Base-by-base conservation (phyloP, 2,329 filamentous ascomycete genomes). In the Xylariales sp. region DNA sequence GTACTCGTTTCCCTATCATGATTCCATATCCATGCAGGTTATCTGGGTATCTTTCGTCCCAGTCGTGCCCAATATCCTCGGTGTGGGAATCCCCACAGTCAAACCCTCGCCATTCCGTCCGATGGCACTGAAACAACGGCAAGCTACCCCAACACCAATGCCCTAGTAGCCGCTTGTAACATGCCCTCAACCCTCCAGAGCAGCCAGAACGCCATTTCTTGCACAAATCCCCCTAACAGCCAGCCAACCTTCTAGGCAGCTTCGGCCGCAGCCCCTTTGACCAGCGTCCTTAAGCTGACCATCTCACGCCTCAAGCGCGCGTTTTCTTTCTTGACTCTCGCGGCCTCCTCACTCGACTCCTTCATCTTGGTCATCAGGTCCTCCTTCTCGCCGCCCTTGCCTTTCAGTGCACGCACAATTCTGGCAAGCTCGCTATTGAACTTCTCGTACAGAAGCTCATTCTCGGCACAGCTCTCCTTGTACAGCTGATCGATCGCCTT, bases 371-470 rank as follows among this genome's bases (percentile, higher is more conserved):
- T 67, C 56, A 89, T 74, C 45, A 95, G 64, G 53, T 91, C 87
- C 53, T 89, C 86, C 53, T 87, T 86, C 31, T 88, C 84, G 36
- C 85, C 84, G 4, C 80, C 78, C 50, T 83, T 84, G 46, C 78
- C 78, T 60, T 80, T 80, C 35, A 93, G 73, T 29, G 84, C 86
- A 60, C 80, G 84, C 31, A 89, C 73, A 46, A 96, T 86, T 68
- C 86, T 88, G 52, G 80, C 84, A 35, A 97, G 68, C 65, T 96
- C 91, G n/a, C 81, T 78, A 55, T 96, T 95, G 70, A 96, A 95
- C 46, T 83, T 84, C 51, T 91, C 86, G 62, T 96, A 96, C 42
- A 97, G 71, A 21, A 91, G 78, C 65, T 96, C 90, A 54, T 96
- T 97, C 69, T 97, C 91, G 0, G 88, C 86, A 53, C 82, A 88